A percentile compares a stretch with the other conserved stretches of the same genome.
phyloP scores from a whole-genome alignment of 208 protist genomes.

The Herpetomonas tarakana region DNA sequence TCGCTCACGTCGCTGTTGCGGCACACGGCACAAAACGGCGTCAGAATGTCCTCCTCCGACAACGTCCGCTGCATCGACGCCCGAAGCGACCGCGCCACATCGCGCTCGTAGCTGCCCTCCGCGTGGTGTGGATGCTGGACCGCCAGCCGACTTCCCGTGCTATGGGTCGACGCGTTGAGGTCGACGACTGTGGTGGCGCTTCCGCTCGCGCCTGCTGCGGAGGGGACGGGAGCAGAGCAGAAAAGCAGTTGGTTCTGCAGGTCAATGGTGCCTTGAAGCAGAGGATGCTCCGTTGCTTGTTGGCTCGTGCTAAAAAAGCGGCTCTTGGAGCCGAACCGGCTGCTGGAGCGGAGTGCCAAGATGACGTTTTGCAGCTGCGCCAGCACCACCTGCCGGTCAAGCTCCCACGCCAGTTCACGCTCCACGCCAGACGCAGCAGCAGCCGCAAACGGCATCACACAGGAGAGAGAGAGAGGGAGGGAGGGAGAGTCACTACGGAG shows the following conservation, averaged over 20 bases:
- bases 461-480: no score
- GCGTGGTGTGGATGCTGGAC: no score
- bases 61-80: not conserved
- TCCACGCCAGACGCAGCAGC: not conserved
- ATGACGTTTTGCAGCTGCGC: slow-evolving; percentile 50
- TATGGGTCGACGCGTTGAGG: not conserved
- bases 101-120: not conserved
- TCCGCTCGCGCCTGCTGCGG: not conserved
- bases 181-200: not conserved
- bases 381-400: slow-evolving; percentile 38
- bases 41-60: slow-evolving; percentile 36
- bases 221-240: not conserved
- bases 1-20: slow-evolving; percentile 40
- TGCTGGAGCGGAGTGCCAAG: slow-evolving; percentile 46
- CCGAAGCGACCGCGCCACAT: not conserved
- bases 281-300: slow-evolving; percentile 13
- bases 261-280: slow-evolving; percentile 18
- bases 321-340: slow-evolving; percentile 19
- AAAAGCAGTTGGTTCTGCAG: slow-evolving; percentile 18
- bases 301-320: slow-evolving; percentile 20
- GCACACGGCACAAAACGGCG: slow-evolving; percentile 65
- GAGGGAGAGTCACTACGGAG: no score
- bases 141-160: not conserved
- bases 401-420: slow-evolving; percentile 11
- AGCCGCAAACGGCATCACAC: no score